Evolutionary conservation across 257 asterid genomes (phyloP).

Genomic region (Oldenlandia corymbosa): DNA sequence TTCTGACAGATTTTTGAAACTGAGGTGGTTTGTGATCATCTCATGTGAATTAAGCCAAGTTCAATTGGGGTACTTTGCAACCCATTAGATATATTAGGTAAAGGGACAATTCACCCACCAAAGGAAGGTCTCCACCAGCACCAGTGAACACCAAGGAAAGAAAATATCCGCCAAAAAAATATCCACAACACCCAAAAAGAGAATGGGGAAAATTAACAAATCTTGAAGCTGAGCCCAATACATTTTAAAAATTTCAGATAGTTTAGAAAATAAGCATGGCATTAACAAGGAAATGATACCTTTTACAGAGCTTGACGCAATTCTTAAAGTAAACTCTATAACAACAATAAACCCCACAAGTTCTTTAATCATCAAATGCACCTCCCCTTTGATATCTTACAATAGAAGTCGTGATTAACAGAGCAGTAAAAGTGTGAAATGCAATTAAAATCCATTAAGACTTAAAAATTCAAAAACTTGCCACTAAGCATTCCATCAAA

Average conservation of each 20-base stretch:
- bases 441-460: not conserved
- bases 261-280: conserved; percentile 20
- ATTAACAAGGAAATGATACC: conserved; percentile 36
- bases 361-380: conserved; percentile 16
- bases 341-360: conserved; percentile 27
- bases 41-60: not conserved
- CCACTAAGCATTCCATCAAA: not conserved
- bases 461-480: not conserved
- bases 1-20: not conserved
- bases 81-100: not conserved
- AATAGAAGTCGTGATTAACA: not conserved
- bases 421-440: not conserved
- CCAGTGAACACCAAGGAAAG: not conserved
- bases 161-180: not conserved
- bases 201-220: not conserved
- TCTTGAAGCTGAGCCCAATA: not conserved
- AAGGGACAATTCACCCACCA: not conserved
- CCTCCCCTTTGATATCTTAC: not conserved
- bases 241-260: conserved; percentile 1
- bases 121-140: not conserved
- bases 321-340: conserved; percentile 33
- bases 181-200: not conserved
- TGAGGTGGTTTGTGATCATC: not conserved
- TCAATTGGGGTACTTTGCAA: not conserved
- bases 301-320: conserved; percentile 49